Conservation (phyloP, 805 yeast species). For the Candida boleticola region DNA sequence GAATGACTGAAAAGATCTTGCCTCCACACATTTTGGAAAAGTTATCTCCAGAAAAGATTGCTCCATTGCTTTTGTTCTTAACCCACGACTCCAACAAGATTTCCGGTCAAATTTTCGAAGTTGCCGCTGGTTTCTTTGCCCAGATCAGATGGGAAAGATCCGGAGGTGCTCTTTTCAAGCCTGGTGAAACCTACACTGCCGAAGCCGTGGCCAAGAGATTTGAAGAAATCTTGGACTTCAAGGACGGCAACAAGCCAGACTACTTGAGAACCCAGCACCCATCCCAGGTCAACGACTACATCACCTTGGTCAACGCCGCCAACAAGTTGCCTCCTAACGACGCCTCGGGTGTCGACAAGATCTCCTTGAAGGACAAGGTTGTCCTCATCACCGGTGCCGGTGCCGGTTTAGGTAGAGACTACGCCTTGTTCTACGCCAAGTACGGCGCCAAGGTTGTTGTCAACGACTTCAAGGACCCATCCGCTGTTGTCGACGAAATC, state of each 20-base stretch:
- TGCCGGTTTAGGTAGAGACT: slow-evolving; percentile 88
- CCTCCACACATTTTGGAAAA: slow-evolving; percentile 82
- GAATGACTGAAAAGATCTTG: slow-evolving; percentile 90
- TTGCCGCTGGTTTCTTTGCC: slow-evolving; percentile 91
- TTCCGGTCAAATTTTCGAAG: slow-evolving; percentile 79
- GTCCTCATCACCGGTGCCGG: slow-evolving; percentile 95
- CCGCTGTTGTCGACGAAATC: slow-evolving; percentile 72
- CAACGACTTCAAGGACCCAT: slow-evolving; percentile 81
- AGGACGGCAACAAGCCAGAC: slow-evolving; percentile 50
- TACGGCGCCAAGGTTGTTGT: slow-evolving; percentile 95
- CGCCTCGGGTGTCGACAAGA: slow-evolving; percentile 33
- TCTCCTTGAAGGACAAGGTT: slow-evolving; percentile 76
- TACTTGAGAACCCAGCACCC: slow-evolving; percentile 65
- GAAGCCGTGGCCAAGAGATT: slow-evolving; percentile 74
- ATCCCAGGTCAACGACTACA: slow-evolving; percentile 66
- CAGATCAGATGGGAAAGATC: slow-evolving; percentile 95
- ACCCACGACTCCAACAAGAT: slow-evolving; percentile 62
- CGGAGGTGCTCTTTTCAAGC: slow-evolving; percentile 79
- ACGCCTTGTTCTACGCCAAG: slow-evolving; percentile 79
- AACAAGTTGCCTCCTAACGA: slow-evolving; percentile 53
- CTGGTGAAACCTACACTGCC: slow-evolving; percentile 76
- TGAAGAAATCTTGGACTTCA: slow-evolving; percentile 61
- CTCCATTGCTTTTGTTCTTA: slow-evolving; percentile 85
- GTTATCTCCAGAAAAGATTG: slow-evolving; percentile 82
- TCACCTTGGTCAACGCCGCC: slow-evolving; percentile 53